phyloP scores from a whole-genome alignment of 148 eudicot species.

The Bassia scoparia region DNA sequence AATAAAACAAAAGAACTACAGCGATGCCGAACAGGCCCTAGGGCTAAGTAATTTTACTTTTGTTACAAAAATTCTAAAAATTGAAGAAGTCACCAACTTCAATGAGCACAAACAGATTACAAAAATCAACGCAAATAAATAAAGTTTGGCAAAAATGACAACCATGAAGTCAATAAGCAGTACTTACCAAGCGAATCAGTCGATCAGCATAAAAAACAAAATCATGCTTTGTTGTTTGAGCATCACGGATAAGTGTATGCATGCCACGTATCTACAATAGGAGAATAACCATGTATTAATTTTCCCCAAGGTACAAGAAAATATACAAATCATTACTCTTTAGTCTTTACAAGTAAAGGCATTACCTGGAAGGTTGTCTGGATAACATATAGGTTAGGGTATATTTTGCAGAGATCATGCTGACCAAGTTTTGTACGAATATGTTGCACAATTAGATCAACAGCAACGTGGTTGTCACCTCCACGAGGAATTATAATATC shows the following conservation, averaged over 20 bases:
- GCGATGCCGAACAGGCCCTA: too few relatives aligned
- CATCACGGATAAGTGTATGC: slow-evolving; percentile 90
- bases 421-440: slow-evolving; percentile 97
- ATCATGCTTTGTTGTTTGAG: slow-evolving; percentile 76
- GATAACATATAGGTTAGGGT: slow-evolving; percentile 82
- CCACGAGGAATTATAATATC: slow-evolving; percentile 97
- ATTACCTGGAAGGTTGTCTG: slow-evolving; percentile 79
- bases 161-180: slow-evolving; percentile 5
- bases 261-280: slow-evolving; percentile 76
- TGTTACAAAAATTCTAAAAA: too few relatives aligned
- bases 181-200: slow-evolving; percentile 74
- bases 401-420: slow-evolving; percentile 91
- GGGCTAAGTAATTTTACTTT: too few relatives aligned
- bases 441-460: slow-evolving; percentile 96
- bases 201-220: slow-evolving; percentile 91
- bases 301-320: slow-evolving; percentile 21
- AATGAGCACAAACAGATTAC: background rate
- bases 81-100: background rate
- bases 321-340: slow-evolving; percentile 11
- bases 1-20: too few relatives aligned
- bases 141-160: background rate
- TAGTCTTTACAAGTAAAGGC: slow-evolving; percentile 8
- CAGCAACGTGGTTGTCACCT: slow-evolving; percentile 95
- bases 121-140: background rate
- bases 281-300: slow-evolving; percentile 1